Evolutionary conservation across 331 rosid species (phyloP).

Genomic region (Pyrus hybrid): DNA sequence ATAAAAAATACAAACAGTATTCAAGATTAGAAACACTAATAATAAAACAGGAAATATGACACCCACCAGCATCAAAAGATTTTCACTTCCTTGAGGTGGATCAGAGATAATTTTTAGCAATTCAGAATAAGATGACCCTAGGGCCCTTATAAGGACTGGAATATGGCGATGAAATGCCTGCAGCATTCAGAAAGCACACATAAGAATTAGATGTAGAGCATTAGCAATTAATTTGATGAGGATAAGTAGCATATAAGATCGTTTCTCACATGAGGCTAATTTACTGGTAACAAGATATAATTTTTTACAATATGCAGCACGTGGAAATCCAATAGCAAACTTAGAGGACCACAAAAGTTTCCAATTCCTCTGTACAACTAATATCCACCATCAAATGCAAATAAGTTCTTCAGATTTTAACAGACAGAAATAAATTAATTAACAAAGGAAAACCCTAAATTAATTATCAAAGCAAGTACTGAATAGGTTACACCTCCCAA

Average conservation of each 20-base stretch:
- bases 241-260: background rate
- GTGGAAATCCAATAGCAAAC: background rate
- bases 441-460: background rate
- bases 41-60: constrained; percentile 11
- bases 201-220: background rate
- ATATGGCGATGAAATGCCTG: constrained; percentile 97
- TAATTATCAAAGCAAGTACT: background rate
- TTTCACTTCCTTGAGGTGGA: constrained; percentile 99
- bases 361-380: background rate
- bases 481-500: background rate
- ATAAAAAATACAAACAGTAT: background rate
- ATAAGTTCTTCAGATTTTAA: background rate
- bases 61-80: constrained; percentile 77
- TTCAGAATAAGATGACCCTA: constrained; percentile 81
- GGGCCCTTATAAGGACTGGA: constrained; percentile 80
- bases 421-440: background rate
- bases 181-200: constrained; percentile 16
- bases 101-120: constrained; percentile 78
- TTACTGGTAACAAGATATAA: background rate
- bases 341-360: background rate
- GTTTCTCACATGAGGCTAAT: background rate
- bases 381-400: background rate
- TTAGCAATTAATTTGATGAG: background rate
- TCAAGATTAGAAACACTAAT: background rate
- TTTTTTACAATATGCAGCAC: background rate